Conservation (phyloP, 2,329 filamentous ascomycete genomes). For the Achaetomium macrosporum region DNA sequence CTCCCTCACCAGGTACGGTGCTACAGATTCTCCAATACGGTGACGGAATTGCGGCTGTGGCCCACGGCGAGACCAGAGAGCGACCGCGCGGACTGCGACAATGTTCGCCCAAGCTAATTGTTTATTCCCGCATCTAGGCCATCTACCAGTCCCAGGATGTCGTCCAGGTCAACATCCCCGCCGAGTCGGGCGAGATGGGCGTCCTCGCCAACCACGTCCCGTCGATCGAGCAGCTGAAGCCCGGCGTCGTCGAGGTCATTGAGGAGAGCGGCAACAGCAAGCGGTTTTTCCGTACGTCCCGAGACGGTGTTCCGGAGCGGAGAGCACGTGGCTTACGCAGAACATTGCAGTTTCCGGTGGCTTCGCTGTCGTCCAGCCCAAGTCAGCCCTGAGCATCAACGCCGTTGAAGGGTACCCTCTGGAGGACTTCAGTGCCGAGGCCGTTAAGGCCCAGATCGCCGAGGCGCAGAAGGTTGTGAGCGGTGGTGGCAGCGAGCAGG, state of each 20-base stretch:
- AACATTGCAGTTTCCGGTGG: conserved; percentile 73
- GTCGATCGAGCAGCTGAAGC: conserved; percentile 97
- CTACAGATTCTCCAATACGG: too few species aligned
- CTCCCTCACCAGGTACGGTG: conserved; percentile 95
- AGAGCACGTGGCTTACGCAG: conserved; percentile 14
- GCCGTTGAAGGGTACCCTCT: conserved; percentile 91
- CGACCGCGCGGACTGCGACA: neutral
- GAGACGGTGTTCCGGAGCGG: neutral
- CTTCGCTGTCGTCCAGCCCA: conserved; percentile 93
- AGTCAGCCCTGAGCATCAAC: conserved; percentile 95
- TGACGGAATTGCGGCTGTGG: conserved; percentile 1
- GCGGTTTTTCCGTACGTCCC: conserved; percentile 91
- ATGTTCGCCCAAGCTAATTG: conserved; percentile 23
- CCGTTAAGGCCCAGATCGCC: conserved; percentile 80
- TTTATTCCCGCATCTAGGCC: conserved; percentile 58
- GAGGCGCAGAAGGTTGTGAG: conserved; percentile 93
- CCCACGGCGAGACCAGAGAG: conserved; percentile 22
- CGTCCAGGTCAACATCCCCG: conserved; percentile 97
- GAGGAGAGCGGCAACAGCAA: conserved; percentile 87
- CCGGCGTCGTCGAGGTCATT: conserved; percentile 88
- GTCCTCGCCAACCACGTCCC: conserved; percentile 98
- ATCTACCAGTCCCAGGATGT: conserved; percentile 63
- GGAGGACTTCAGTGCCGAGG: conserved; percentile 92
- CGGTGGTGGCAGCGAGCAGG: conserved; percentile 89
- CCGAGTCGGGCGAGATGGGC: conserved; percentile 98